Evolutionary conservation across 805 yeast genomes (phyloP), one percentile per base, ranked within the genome.

Genomic region (Aciculoconidium aculeatum): DNA sequence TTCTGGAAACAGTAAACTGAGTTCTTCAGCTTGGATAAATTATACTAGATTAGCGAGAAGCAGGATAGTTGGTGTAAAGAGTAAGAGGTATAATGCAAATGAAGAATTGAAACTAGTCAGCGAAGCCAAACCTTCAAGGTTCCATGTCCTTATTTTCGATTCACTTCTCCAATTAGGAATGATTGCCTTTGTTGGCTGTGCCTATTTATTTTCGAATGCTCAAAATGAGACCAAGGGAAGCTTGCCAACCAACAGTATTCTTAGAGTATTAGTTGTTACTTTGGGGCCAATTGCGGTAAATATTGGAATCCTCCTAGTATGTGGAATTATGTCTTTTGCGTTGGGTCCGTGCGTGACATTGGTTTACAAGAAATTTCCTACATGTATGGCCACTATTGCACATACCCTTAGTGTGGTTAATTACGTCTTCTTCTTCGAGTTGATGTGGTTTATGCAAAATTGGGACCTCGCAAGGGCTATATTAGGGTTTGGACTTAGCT

Each of bases 401-500:
- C 92, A 79, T 46, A 39, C 62, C 1, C 23, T 67, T 2, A 69
- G 80, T 0, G 67, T 80, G 2, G 5, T 79, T 11, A 58, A 66
- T 22, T 76, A 81, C 41, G 34, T 77, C 5, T 23, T 70, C 1
- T 63, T 70, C 34, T 78, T 80, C 56, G 83, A 78, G 44, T 42
- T 79, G 8, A 58, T 84, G 38, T 76, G 84, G 73, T 56, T 77
- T 16, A 55, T 77, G 23, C 90, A 86, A 46, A 72, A 76, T 12
- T 80, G 83, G 75, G 67, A 72, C 44, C 62, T 80, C 33, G 58
- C 79, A 0, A 60, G 71, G 28, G 66, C 87, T 0, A 44, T 83
- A 14, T 55, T 80, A 5, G 83, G 90, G 3, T 49, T 78, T n/a
- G 65, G 77, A 17, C 62, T 77, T 6, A 53, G 74, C 3, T 55